Base-by-base conservation (phyloP, 768 basidiomycete species). In the Pulveroboletus sp. region DNA sequence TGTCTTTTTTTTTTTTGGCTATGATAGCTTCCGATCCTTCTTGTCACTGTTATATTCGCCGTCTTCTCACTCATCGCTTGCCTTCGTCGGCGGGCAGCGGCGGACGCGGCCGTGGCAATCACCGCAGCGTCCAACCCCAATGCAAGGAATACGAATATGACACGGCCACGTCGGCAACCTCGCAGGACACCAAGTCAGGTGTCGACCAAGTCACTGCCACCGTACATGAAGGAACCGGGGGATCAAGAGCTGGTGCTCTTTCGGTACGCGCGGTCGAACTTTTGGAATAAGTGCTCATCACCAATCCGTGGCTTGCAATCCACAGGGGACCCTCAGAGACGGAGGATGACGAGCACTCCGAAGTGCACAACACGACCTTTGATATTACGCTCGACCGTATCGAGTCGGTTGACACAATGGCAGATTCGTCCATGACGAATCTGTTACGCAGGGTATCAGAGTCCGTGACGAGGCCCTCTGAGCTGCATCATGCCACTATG, bases 171-270 rank as follows among this genome's bases (percentile, higher is more conserved):
- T 17, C 56, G 67, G 24, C 71, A 78, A 43, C 70, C 71, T 7
- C 68, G 75, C 31, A 76, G 86, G 33, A 89, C 86, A 5, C 84
- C 89, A 4, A 89, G 86, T 39, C 87, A 89, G 64, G 82, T 90
- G 45, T 89, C 86, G 6, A 88, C 86, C 8, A 80, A 77, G 27
- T 89, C 84, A 6, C 64, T 92, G 28, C 89, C 89, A 6, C 79
- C 76, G 27, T 92, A 92, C 57, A 86, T 80, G 71, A 89, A 89
- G 67, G 89, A 92, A 53, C 87, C 89, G 0, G 89, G 88, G 14
- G 89, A 89, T 42, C 74, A 83, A 35, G 89, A 92, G 63, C 73
- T 92, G 27, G 89, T 92, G 6, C 80, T 92, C 45, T 72, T 68
- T 39, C 65, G 76, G 77, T 79, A 51, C 55, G 72, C 24, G 2